Percentiles rank a stretch among this genome's conserved stretches.
Conservation (phyloP, 2,329 filamentous ascomycete genomes). For the Microcyclospora pomicola region DNA sequence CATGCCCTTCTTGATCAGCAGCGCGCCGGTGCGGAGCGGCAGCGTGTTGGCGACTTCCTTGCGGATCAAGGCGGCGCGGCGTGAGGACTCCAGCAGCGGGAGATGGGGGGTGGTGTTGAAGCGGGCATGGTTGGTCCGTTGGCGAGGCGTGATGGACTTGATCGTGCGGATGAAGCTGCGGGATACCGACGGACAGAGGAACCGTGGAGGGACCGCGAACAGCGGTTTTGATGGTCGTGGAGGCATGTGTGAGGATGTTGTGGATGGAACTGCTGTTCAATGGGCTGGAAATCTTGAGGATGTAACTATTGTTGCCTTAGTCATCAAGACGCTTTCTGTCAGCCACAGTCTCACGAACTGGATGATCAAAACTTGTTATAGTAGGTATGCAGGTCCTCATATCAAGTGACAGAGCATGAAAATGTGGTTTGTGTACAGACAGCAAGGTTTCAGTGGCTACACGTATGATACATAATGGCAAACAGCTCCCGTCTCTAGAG, state of each 20-base stretch:
- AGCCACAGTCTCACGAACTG: too few species aligned
- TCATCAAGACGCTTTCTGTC: too few species aligned
- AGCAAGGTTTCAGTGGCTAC: too few species aligned
- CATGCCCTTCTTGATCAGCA: slow-evolving; percentile 92
- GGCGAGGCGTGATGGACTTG: slow-evolving; percentile 45
- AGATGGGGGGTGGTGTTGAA: slow-evolving; percentile 40
- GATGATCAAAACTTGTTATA: too few species aligned
- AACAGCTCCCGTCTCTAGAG: too few species aligned
- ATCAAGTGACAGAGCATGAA: too few species aligned
- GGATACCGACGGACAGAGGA: slow-evolving; percentile 21
- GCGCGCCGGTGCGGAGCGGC: slow-evolving; percentile 60
- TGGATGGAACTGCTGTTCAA: neutral
- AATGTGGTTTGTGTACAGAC: too few species aligned
- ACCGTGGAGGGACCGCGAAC: slow-evolving; percentile 17
- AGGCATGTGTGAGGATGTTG: slow-evolving; percentile 13
- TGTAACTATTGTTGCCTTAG: too few species aligned
- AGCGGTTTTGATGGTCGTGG: slow-evolving; percentile 11
- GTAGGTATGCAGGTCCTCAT: too few species aligned
- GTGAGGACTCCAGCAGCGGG: slow-evolving; percentile 40
- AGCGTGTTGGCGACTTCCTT: slow-evolving; percentile 38
- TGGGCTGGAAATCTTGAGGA: too few species aligned
- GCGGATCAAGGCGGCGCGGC: slow-evolving; percentile 45
- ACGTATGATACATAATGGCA: too few species aligned
- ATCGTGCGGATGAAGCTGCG: slow-evolving; percentile 31
- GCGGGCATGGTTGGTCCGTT: slow-evolving; percentile 34